Evolutionary conservation across 2,329 filamentous ascomycete species (phyloP).

Genomic region (Hypoxylon sp.): DNA sequence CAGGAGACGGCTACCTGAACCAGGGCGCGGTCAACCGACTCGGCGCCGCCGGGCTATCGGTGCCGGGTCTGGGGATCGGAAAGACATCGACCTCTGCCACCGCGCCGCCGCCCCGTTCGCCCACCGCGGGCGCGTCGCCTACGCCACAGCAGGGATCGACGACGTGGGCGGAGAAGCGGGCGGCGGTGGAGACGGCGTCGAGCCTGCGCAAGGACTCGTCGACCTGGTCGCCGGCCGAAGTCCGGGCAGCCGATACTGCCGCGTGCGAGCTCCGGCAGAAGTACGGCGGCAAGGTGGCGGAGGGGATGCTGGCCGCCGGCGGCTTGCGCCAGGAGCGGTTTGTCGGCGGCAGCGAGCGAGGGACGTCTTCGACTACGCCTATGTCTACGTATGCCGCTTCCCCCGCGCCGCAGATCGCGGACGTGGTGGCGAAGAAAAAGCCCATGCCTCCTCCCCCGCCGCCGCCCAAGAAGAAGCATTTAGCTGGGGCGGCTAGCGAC

Average conservation of each 20-base stretch:
- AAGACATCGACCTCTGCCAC: conserved; percentile 50
- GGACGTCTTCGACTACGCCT: too few relatives aligned
- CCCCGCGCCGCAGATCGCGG: conserved; percentile 24
- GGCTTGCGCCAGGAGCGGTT: conserved; percentile 69
- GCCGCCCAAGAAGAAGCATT: conserved; percentile 56
- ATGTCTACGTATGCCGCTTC: too few relatives aligned
- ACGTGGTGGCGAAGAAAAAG: conserved; percentile 57
- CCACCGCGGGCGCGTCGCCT: conserved; percentile 46
- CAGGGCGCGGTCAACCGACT: conserved; percentile 70
- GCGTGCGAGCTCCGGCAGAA: conserved; percentile 74
- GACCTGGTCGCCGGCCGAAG: conserved; percentile 66
- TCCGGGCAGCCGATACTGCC: conserved; percentile 64
- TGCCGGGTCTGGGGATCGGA: conserved; percentile 78
- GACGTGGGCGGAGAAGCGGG: conserved; percentile 70
- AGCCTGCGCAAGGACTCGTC: conserved; percentile 67
- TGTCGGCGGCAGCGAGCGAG: conserved; percentile 8
- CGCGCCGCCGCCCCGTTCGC: conserved; percentile 39
- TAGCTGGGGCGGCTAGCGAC: conserved; percentile 41
- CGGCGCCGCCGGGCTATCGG: conserved; percentile 76
- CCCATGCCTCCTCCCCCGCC: conserved; percentile 53
- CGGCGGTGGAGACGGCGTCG: conserved; percentile 67
- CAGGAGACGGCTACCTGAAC: conserved; percentile 51
- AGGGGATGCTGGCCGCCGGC: conserved; percentile 65
- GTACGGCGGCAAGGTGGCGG: conserved; percentile 72
- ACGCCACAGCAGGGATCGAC: conserved; percentile 49